Evolutionary conservation across 1,284 basidiomycete species (phyloP), one percentile per base, ranked within the genome.

Genomic region (Fomes fomentarius): DNA sequence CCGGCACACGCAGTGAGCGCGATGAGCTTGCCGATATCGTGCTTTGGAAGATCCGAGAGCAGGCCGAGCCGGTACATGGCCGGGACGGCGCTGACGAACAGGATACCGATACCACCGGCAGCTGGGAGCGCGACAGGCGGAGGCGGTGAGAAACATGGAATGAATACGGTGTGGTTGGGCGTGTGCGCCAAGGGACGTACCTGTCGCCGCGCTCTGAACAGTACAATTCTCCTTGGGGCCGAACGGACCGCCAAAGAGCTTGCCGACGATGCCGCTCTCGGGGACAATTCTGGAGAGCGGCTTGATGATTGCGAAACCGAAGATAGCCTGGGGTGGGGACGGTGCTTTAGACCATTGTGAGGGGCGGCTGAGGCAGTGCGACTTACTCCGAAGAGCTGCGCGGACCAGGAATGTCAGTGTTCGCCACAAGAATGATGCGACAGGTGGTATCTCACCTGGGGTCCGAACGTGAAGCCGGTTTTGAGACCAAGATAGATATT

Each of bases 181-280:
- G 10, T 14, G 31, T 14, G 21, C 14, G 3, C 9, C 28, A 6
- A 19, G 2, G 37, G 22, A 30, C 44, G 44, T 35, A 46, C 44
- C 44, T 44, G 79, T 82, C 15, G 80, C 80, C 51, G 80, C 79
- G 59, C 77, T 57, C 56, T 83, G 82, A 25, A 81, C 79, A 2
- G 80, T 83, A 66, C 81, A 83, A 67, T 88, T 87, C 66, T 89
- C 85, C 66, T 84, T 84, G 21, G 85, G 85, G 35, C 85, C 85
- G 62, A 87, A 88, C 56, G 77, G 72, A 14, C 83, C 85, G 34
- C 84, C 83, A 21, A 83, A 73, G 40, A 82, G 62, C 50, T 74
- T 70, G 3, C 75, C 74, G 6, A 81, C 44, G 9, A 79, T 35
- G 30, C 78, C 78, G 33, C 72, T 74, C 51, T 76, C 74, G 4